phyloP scores from a whole-genome alignment of 768 basidiomycete genomes.

The Lactifluus rugatus region DNA sequence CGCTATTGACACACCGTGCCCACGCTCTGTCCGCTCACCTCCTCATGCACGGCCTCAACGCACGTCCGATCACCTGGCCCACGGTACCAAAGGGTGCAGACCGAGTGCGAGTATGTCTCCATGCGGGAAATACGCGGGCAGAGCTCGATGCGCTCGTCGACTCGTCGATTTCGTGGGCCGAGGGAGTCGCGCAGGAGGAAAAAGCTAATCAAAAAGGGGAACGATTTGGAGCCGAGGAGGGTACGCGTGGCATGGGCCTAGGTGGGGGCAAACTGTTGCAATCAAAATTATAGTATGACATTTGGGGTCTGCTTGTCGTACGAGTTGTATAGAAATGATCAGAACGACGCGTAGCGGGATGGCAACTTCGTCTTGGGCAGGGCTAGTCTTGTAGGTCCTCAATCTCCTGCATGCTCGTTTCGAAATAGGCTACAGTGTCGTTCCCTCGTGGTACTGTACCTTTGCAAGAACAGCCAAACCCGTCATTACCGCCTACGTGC shows the following conservation, averaged over 20 bases:
- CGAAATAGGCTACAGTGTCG: not conserved
- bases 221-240: not conserved
- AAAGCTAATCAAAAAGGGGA: not conserved
- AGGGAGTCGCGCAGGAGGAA: not conserved
- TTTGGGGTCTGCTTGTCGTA: no score
- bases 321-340: no score
- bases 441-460: not conserved
- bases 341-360: no score
- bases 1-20: constrained; percentile 68
- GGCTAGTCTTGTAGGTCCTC: constrained; percentile 21
- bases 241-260: no score
- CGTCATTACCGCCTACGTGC: not conserved
- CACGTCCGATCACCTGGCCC: constrained; percentile 74
- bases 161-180: constrained; percentile 42
- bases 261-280: no score
- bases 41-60: constrained; percentile 42
- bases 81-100: constrained; percentile 84
- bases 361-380: constrained; percentile 25
- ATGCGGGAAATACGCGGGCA: constrained; percentile 57
- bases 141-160: constrained; percentile 53
- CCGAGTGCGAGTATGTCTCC: constrained; percentile 81
- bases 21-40: constrained; percentile 69
- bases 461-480: not conserved
- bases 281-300: no score
- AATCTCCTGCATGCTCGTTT: constrained; percentile 4